Base-by-base conservation (phyloP, 2,329 filamentous ascomycete species). In the Talaromyces islandicus region DNA sequence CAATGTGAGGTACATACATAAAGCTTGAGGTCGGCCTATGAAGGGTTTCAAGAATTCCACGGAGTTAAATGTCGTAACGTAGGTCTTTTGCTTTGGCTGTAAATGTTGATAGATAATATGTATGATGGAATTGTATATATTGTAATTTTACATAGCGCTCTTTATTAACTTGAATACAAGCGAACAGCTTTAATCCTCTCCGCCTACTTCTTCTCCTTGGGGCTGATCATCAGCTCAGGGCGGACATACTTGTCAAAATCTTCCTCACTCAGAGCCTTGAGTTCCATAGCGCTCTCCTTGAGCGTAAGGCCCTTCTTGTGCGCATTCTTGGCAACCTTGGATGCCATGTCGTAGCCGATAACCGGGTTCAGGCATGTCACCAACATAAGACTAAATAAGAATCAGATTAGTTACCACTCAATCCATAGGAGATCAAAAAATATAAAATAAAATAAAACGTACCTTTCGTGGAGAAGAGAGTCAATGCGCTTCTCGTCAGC, bases 321-420 rank as follows among this genome's bases (percentile, higher is more conserved):
- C 17, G 94, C 94, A 73, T 99, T 95, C 88, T 97, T 97, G 71
- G 92, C 92, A 25, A 96, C 92, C 83, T 96, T 96, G 78, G 88
- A 92, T 57, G 92, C 92, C 90, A 95, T 95, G 75, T 97, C 92
- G 78, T 97, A 96, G 62, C 92, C 93, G 73, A 97, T 97, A 77
- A 96, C 91, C 68, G 92, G 92, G 84, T 97, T 97, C 64, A 97
- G 83, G 83, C 93, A 97, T 66, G 94, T 99, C 38, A 97, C 94
- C 66, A 97, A 85, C 94, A 99, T 99, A 70, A 99, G 84, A 73
- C 91, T 96, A 67, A 54, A 56, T 27, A 27, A 35, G 51, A 29
- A 60, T 17, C 56, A 7, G 12, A 32, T 50, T 48, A 50, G 46
- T 57, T n/a, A 11, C 19, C 14, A 19, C 19, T 43, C 12, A 3